Evolutionary conservation across 805 yeast genomes (phyloP).

Genomic region (Lipomyces yamadae): DNA sequence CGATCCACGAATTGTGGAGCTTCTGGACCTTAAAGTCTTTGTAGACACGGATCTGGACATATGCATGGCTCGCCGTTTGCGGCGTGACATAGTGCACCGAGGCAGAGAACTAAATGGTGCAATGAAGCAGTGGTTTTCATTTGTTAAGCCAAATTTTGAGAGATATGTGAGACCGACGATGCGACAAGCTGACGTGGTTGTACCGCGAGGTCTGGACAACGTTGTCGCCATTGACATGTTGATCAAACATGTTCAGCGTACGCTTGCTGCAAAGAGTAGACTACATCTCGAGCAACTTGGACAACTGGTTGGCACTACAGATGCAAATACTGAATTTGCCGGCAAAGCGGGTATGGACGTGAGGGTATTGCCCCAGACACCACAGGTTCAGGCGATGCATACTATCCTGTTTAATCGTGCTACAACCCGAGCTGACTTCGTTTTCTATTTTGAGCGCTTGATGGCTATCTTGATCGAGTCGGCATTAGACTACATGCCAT

Average conservation of each 20-base stretch:
- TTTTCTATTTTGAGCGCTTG: conserved; percentile 84
- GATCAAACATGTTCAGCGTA: conserved; percentile 77
- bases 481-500: conserved; percentile 47
- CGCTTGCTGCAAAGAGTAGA: conserved; percentile 65
- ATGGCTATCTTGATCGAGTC: conserved; percentile 67
- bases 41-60: conserved; percentile 95
- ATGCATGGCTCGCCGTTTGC: conserved; percentile 84
- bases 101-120: conserved; percentile 86
- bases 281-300: conserved; percentile 69
- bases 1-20: conserved; percentile 65
- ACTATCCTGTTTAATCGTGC: conserved; percentile 65
- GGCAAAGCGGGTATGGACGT: conserved; percentile 23
- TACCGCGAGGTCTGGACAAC: conserved; percentile 92
- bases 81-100: conserved; percentile 82
- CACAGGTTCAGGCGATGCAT: conserved; percentile 73
- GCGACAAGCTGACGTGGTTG: conserved; percentile 78
- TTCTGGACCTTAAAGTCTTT: conserved; percentile 80
- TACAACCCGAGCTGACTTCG: conserved; percentile 73
- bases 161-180: conserved; percentile 74
- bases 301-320: conserved; percentile 52
- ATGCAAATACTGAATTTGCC: conserved; percentile 6
- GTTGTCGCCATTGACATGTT: conserved; percentile 74
- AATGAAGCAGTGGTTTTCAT: conserved; percentile 84
- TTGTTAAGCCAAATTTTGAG: conserved; percentile 91
- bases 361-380: conserved; percentile 51